Percentiles rank a stretch among this genome's conserved stretches.
These are phyloP conservation scores for Fraxinus albicans DNA, from an alignment of 305 asterid genomes.

Conservation along the genomic window DNA sequence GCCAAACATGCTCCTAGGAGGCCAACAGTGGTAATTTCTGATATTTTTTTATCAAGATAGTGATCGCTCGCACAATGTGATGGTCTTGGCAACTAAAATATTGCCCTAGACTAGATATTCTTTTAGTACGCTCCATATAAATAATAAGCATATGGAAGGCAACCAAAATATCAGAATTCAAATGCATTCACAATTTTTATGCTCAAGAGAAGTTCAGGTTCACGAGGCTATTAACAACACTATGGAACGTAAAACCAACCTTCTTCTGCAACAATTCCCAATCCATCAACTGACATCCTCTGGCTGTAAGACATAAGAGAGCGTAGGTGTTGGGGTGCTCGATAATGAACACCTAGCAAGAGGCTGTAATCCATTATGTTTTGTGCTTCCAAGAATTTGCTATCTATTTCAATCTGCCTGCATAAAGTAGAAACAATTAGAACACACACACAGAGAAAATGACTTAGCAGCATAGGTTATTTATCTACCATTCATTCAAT, in stretches of 20 bases:
- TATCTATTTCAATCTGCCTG: constrained; percentile 93
- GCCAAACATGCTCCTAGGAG: not conserved
- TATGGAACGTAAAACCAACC: constrained; percentile 37
- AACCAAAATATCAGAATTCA: not conserved
- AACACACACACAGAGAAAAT: not conserved
- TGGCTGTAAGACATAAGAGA: constrained; percentile 56
- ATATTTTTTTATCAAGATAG: not conserved
- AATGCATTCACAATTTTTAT: not conserved
- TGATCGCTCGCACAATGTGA: not conserved
- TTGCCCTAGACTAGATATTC: not conserved
- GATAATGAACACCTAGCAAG: constrained; percentile 91
- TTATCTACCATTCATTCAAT: no score
- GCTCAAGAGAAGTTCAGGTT: not conserved
- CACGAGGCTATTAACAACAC: not conserved
- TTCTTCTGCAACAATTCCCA: constrained; percentile 79
- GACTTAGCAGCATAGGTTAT: no score
- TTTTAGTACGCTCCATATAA: not conserved
- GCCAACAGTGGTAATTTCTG: not conserved
- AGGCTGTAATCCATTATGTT: constrained; percentile 98
- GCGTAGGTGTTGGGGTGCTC: constrained; percentile 91
- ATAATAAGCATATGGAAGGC: not conserved
- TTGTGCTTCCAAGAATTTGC: constrained; percentile 89
- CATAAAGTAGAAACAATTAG: constrained; percentile 24
- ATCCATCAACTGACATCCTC: constrained; percentile 55
- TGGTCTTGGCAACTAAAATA: not conserved